Percentiles rank a stretch among this genome's conserved stretches.
Evolutionary conservation across 2,329 filamentous ascomycete genomes (phyloP).

Genomic region (Cordyceps sp.): DNA sequence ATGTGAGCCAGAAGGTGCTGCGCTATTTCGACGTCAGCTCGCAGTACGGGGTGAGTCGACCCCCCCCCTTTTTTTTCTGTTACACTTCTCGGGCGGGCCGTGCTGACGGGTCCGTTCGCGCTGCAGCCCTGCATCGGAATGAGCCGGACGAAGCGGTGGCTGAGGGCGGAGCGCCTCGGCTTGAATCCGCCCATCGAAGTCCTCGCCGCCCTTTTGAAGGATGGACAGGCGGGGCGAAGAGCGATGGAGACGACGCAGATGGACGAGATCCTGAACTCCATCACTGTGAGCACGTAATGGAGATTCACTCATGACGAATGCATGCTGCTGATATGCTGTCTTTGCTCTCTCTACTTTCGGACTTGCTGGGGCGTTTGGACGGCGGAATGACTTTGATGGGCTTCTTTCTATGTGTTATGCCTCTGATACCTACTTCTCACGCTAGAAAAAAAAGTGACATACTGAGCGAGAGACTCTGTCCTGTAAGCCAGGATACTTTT

Average conservation of each 20-base stretch:
- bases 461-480: too few species aligned
- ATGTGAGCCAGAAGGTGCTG: constrained; percentile 66
- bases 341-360: too few species aligned
- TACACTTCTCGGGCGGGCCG: neutral
- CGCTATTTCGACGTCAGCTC: constrained; percentile 84
- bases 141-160: constrained; percentile 68
- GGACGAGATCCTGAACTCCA: constrained; percentile 45
- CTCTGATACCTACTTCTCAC: too few species aligned
- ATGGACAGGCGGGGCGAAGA: constrained; percentile 38
- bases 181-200: constrained; percentile 85
- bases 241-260: constrained; percentile 54
- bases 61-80: neutral
- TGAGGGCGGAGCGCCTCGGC: constrained; percentile 65
- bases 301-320: neutral
- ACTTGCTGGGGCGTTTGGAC: too few species aligned
- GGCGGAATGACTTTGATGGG: too few species aligned
- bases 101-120: constrained; percentile 3
- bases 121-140: constrained; percentile 79
- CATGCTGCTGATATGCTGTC: neutral
- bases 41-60: constrained; percentile 67
- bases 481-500: too few species aligned
- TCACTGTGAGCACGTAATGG: constrained; percentile 19
- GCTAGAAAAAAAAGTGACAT: too few species aligned
- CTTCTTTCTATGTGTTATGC: too few species aligned
- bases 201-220: constrained; percentile 64